Evolutionary conservation across 2,329 filamentous ascomycete genomes (phyloP), one percentile per base, ranked within the genome.

Genomic region (Exutisphaerella laricina): DNA sequence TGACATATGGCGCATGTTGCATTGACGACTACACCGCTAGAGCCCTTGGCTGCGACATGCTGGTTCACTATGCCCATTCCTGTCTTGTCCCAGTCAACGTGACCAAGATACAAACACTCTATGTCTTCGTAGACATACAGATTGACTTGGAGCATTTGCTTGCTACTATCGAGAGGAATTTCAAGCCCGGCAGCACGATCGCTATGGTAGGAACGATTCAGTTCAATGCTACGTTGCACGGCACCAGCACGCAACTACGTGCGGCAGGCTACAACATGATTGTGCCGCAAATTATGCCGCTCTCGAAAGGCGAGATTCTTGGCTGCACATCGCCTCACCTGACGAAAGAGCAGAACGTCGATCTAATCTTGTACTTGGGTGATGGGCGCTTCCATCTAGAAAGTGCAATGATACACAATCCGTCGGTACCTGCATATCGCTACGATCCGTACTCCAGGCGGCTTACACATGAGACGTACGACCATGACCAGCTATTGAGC

Each of bases 381-480:
- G 89, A 96, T 60, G 89, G 89, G 9, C 79, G 89, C 46, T 96
- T 96, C 71, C 92, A 98, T 64, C 83, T 98, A 31, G 92, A 98
- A 67, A 94, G 87, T 59, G 90, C 94, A 59, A 98, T 98, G 90
- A 98, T 98, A 54, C 92, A 97, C 62, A 98, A 98, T 67, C 92
- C 94, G 0, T 69, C 73, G 4, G 79, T 96, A 25, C 86, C 90
- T 1, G 90, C 94, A 2, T 98, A 96, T 68, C 79, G 92, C 51
- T 98, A 98, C 66, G 92, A 98, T 61, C 92, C 94, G 0, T 98
- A 98, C 69, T 92, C 88, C 8, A 80, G 90, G 37, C 88, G 86
- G 45, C 77, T 98, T 20, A 96, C 90, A 2, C 82, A 86, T 52
- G 94, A 98, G 68, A 84, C 78, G 17, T 98, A 98, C 66, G 85